Evolutionary conservation across 1,284 basidiomycete genomes (phyloP).

Genomic region (Laetiporus sulphureus): DNA sequence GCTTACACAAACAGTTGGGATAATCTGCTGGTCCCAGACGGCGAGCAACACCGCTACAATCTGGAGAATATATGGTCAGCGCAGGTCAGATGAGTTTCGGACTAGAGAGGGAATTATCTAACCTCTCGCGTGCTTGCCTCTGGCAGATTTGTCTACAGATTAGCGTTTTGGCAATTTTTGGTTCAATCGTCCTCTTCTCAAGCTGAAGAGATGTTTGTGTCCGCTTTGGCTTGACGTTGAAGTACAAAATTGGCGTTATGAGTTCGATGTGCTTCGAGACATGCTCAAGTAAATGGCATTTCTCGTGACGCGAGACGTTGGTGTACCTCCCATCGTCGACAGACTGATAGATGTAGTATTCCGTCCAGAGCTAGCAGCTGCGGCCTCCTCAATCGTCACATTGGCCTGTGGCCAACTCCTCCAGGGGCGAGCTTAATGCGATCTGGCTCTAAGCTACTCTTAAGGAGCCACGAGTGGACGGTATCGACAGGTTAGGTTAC

Average conservation of each 20-base stretch:
- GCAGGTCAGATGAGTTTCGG: conserved; percentile 8
- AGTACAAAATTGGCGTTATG: conserved; percentile 42
- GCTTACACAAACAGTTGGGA: conserved; percentile 9
- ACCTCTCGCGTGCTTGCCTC: conserved; percentile 13
- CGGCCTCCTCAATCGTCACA: conserved; percentile 37
- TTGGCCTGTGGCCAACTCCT: conserved; percentile 39
- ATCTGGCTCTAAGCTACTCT: conserved; percentile 27
- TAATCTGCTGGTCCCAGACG: conserved; percentile 9
- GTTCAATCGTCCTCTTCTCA: background rate
- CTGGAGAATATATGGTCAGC: background rate
- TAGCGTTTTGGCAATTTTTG: background rate
- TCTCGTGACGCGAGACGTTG: conserved; percentile 30
- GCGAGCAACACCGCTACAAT: conserved; percentile 2
- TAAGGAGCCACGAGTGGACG: conserved; percentile 36
- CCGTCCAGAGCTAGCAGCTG: conserved; percentile 34
- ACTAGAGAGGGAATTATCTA: background rate
- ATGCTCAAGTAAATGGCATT: conserved; percentile 39
- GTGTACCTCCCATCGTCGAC: conserved; percentile 27
- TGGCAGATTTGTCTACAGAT: conserved; percentile 23
- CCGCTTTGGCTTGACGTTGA: conserved; percentile 25
- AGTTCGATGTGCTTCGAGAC: conserved; percentile 40
- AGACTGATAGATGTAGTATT: conserved; percentile 41
- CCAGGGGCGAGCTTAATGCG: conserved; percentile 28
- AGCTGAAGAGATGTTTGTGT: background rate
- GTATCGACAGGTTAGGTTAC: conserved; percentile 33